Evolutionary conservation across 495 filamentous ascomycete species (phyloP).

Genomic region (Penicillium lagena): DNA sequence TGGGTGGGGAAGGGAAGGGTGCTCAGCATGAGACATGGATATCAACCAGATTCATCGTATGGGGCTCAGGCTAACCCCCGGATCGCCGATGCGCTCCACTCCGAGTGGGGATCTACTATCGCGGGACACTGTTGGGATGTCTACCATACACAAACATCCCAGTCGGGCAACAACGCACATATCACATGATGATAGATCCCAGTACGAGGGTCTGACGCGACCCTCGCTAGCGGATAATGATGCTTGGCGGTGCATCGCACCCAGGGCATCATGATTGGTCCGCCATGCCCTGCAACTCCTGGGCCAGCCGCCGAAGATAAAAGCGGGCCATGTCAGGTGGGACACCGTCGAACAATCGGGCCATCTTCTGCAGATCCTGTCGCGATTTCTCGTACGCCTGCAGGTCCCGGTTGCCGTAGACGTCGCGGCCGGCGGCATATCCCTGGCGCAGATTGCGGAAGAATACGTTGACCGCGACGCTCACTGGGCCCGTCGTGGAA

Average conservation of each 20-base stretch:
- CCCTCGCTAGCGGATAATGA: no score
- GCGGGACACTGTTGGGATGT: no score
- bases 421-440: conserved; percentile 72
- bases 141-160: no score
- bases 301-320: conserved; percentile 67
- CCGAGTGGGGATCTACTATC: conserved; percentile 4
- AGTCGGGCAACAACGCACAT: conserved; percentile 2
- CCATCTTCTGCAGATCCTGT: conserved; percentile 61
- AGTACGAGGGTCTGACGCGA: background rate
- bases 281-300: conserved; percentile 52
- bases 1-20: no score
- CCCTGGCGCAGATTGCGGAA: conserved; percentile 63
- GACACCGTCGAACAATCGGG: conserved; percentile 58
- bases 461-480: conserved; percentile 80
- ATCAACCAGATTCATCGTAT: background rate
- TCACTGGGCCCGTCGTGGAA: conserved; percentile 52
- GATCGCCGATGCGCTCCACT: conserved; percentile 18
- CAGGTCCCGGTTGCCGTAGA: conserved; percentile 84
- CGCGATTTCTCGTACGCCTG: conserved; percentile 78
- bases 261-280: conserved; percentile 12
- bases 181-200: background rate
- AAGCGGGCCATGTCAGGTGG: conserved; percentile 63
- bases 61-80: conserved; percentile 11
- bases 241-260: no score
- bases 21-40: no score